Base-by-base conservation (phyloP, 2,329 filamentous ascomycete species). In the Fusarium sp. region DNA sequence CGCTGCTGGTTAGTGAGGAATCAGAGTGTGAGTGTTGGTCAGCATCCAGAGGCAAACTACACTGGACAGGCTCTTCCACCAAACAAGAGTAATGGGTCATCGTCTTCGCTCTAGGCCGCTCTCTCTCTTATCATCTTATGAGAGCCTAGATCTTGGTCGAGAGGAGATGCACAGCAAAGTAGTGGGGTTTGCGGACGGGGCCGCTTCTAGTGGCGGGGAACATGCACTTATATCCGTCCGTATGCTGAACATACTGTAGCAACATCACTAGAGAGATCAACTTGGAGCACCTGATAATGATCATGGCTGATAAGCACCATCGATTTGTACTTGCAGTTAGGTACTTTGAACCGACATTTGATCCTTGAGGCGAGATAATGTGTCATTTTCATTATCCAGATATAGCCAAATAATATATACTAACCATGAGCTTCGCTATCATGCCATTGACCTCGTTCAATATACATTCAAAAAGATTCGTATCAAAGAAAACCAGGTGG, bases 401-500 rank as follows among this genome's bases (percentile, higher is more conserved):
- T 5, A 7, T 25, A 25, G 4, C 23, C 23, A 25, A 25, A 6
- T 25, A 47, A 45, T 57, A 57, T 53, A 36, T 45, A n/a, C n/a
- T n/a, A 52, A 25, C 31, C 25, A 49, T 29, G 13, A 32, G 25
- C 37, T 23, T 23, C 35, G 37, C 9, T 15, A 21, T 57, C 39
- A 32, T 57, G 43, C 32, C 47, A 31, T 29, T 44, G 47, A 52
- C 25, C 25, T 41, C 57, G n/a, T 63, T 33, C 47, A 57, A 31
- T 32, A 42, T 49, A 50, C 49, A 46, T 49, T 43, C 41, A 59
- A 53, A 53, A 53, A 50, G 29, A 7, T 35, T 52, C 44, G 53
- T 33, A 32, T 61, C 38, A 57, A 48, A 48, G 49, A 54, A 61
- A 65, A 57, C 62, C 62, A 65, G 49, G 62, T 65, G 62, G 62